A percentile compares a stretch with the other conserved stretches of the same genome.
Evolutionary conservation across 2,329 filamentous ascomycete genomes (phyloP).

Genomic region (Fusarium guadeloupense): DNA sequence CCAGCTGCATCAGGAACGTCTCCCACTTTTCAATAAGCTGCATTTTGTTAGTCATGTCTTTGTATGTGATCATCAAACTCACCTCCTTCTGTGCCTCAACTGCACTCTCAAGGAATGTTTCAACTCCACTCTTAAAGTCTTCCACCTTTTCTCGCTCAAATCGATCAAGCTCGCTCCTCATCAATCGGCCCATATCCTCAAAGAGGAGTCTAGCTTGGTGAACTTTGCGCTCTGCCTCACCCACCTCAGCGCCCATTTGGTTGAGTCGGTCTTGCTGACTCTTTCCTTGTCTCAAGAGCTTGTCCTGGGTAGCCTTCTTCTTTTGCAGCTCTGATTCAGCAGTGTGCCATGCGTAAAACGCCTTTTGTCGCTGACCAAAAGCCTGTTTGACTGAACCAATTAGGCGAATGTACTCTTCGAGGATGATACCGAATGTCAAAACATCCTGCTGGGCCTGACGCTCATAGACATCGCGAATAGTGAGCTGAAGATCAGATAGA

Average conservation of each 20-base stretch:
- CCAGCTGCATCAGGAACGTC: constrained; percentile 94
- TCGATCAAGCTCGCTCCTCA: constrained; percentile 89
- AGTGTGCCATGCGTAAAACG: constrained; percentile 92
- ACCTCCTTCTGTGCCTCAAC: constrained; percentile 99
- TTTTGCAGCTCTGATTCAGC: constrained; percentile 93
- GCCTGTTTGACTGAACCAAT: constrained; percentile 96
- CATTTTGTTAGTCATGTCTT: constrained; percentile 37
- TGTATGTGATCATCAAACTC: constrained; percentile 45
- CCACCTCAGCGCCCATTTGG: constrained; percentile 90
- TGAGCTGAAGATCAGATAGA: constrained; percentile 90
- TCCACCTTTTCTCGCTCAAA: constrained; percentile 99
- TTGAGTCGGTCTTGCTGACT: constrained; percentile 95
- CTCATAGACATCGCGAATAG: constrained; percentile 94
- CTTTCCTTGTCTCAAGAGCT: constrained; percentile 92
- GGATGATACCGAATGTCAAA: constrained; percentile 93
- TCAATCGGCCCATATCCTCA: constrained; percentile 95
- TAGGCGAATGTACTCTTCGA: constrained; percentile 96
- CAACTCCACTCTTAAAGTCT: constrained; percentile 97
- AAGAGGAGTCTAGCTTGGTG: constrained; percentile 91
- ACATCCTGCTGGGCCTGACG: constrained; percentile 97
- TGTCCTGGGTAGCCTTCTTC: constrained; percentile 88
- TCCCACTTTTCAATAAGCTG: constrained; percentile 91
- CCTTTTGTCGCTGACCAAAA: constrained; percentile 91
- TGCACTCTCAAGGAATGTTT: constrained; percentile 96
- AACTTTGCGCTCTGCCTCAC: constrained; percentile 92